Evolutionary conservation across 306 rosid genomes (phyloP).

Genomic region (Lathyrus aphaca): DNA sequence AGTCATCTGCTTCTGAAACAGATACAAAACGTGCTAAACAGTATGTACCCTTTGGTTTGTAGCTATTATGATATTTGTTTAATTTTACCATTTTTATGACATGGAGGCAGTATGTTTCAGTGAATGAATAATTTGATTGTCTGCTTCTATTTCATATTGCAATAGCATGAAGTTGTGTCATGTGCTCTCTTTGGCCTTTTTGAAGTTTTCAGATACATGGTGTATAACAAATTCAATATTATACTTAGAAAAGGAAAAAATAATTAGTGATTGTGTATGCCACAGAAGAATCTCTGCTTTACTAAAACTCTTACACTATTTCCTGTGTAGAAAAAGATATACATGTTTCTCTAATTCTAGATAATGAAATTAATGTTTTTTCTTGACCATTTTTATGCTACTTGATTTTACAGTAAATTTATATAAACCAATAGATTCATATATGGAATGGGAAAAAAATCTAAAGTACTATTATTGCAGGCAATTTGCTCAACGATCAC

Average conservation of each 20-base stretch:
- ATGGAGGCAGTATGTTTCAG: constrained; percentile 30
- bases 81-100: constrained; percentile 10
- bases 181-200: constrained; percentile 18
- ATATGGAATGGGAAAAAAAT: not conserved
- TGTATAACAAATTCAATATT: constrained; percentile 12
- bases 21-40: constrained; percentile 98
- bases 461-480: constrained; percentile 56
- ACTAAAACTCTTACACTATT: constrained; percentile 20
- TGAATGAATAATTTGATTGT: constrained; percentile 35
- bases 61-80: constrained; percentile 28
- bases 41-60: constrained; percentile 54
- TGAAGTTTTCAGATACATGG: constrained; percentile 5
- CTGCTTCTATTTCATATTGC: constrained; percentile 34
- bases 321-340: not conserved
- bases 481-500: constrained; percentile 98
- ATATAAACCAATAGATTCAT: constrained; percentile 10
- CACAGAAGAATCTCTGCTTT: constrained; percentile 17
- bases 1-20: constrained; percentile 68
- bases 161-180: constrained; percentile 6
- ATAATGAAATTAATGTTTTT: constrained; percentile 2
- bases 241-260: constrained; percentile 27
- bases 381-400: not conserved
- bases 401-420: constrained; percentile 8
- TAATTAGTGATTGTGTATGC: not conserved
- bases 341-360: constrained; percentile 6